Evolutionary conservation across 768 basidiomycete species (phyloP), one percentile per base, ranked within the genome.

Genomic region (Leccinellum luteum): DNA sequence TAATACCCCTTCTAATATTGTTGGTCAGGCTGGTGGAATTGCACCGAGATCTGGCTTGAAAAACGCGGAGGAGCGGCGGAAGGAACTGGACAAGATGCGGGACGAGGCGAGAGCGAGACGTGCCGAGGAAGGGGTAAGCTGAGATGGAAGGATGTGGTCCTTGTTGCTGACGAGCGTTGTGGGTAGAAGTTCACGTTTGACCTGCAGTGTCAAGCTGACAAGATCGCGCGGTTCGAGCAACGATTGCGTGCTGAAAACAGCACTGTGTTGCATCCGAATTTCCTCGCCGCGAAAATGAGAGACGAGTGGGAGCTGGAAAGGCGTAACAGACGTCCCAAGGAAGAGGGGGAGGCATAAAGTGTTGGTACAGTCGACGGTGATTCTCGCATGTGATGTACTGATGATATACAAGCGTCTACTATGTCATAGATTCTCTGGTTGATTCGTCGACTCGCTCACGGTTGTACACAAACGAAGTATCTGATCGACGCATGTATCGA

Each of bases 41-140:
- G 75, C 78, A 35, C 75, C 81, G 10, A 74, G 70, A 15, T 78
- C 81, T 28, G 79, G 79, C 21, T 63, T 78, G 56, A 82, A 71
- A 57, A 78, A 77, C 45, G 83, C 87, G n/a, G 87, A 89, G 60
- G 87, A 89, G 66, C 77, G 86, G 49, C 77, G 82, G 56, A 85
- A 79, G 62, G 86, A 91, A 56, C 64, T 90, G 63, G 78, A 85
- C 64, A 82, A 76, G 65, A 81, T 87, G 85, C 79, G 86, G 55
- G 85, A 90, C 38, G 89, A 89, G 38, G 85, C 85, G 17, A 78
- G 79, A 60, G 79, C 79, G 1, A 86, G 81, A 61, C 79, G 85
- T 10, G 72, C 73, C 19, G 71, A 75, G 43, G 86, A 88, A 61
- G 77, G 79, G 48, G 87, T 87, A 49, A 62, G 82, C 66, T 34